phyloP scores from a whole-genome alignment of 1,284 basidiomycete genomes.

The Trichosporon sp. region DNA sequence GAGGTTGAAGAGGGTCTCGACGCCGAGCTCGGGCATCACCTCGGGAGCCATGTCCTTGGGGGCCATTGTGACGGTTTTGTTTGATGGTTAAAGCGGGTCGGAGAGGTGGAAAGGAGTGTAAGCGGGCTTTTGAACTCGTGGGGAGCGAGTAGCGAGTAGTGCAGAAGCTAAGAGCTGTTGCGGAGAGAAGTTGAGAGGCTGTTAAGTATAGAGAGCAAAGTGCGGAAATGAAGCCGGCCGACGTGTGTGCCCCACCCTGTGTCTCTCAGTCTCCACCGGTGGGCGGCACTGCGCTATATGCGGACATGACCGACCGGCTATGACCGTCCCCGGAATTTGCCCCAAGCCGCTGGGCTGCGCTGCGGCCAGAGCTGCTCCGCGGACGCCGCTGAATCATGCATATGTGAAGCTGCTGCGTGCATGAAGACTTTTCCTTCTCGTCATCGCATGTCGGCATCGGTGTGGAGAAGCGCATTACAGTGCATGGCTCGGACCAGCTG shows the following conservation, averaged over 20 bases:
- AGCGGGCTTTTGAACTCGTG: too few species aligned
- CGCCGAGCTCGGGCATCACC: constrained; percentile 19
- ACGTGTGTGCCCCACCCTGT: too few species aligned
- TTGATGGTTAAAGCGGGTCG: background rate
- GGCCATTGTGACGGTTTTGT: background rate
- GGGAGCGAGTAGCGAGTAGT: background rate
- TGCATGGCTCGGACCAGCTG: background rate
- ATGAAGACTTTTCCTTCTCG: background rate
- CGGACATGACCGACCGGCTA: constrained; percentile 4
- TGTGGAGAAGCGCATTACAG: too few species aligned
- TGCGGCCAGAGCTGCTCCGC: background rate
- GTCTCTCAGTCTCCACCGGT: background rate
- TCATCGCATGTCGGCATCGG: background rate
- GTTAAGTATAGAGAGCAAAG: background rate
- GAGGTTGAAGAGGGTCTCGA: constrained; percentile 18
- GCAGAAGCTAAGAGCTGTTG: background rate
- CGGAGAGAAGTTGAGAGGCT: background rate
- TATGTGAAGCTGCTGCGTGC: background rate
- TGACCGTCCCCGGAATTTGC: background rate
- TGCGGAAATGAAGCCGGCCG: background rate
- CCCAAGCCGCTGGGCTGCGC: background rate
- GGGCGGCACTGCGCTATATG: background rate
- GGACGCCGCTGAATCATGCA: background rate
- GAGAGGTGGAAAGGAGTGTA: background rate
- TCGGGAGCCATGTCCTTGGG: constrained; percentile 24